Evolutionary conservation across 225 moss, liverwort and hornwort species (phyloP), one percentile per base, ranked within the genome.

Genomic region (Ulota crispa): DNA sequence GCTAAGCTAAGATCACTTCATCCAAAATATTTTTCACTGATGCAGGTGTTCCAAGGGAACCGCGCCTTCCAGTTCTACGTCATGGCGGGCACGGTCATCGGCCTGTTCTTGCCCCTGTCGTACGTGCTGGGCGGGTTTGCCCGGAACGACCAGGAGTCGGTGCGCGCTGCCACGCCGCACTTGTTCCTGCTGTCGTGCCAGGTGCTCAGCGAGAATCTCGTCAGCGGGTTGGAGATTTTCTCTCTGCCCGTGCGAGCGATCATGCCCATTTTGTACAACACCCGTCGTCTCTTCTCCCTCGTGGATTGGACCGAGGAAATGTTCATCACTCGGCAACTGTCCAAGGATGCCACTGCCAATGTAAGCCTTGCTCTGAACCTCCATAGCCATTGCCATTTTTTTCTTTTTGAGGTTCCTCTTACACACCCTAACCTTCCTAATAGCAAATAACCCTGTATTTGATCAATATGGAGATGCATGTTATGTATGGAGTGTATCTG

Each of bases 91-190:
- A 91, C 91, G 10, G 5, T 83, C 19, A 43, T 91, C 7, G 91
- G 91, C 28, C 42, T 91, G 41, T 91, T 91, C 73, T 68, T 91
- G 45, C 91, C 91, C 21, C 45, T 91, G 53, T 83, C 88, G 27
- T 91, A 91, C 20, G 91, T 91, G 63, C 37, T 91, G 26, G 91
- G 91, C 2, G 91, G 91, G 3, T 91, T 91, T 13, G 88, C 91
- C 0, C 28, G 91, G 20, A 85, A 86, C 24, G 91, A 91, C 47
- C 91, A 91, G 64, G 69, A 70, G 27, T 80, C 85, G 5, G 91
- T 91, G 43, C 77, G 79, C 10, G 85, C 88, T 1, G 87, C 91
- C 4, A 88, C 88, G 2, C 88, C 91, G 27, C 91, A 91, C 57
- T 39, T 91, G 59, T 91, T 91, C 42, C 69, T 91, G 31, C 76